phyloP scores from a whole-genome alignment of 1,284 basidiomycete species.

The Microbotryum saponariae region DNA sequence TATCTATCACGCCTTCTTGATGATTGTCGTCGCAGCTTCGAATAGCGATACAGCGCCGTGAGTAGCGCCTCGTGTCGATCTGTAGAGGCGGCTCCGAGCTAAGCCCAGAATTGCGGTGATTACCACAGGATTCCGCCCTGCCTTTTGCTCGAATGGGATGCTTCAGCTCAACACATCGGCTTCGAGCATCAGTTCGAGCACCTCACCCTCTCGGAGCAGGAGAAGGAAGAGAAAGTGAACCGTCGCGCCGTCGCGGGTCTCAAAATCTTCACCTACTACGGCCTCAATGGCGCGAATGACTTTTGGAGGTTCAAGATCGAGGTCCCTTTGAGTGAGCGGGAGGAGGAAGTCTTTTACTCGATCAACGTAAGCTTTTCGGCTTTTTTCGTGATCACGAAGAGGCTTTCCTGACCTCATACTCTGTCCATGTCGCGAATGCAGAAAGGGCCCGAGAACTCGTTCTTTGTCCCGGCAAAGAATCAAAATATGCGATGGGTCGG shows the following conservation, averaged over 20 bases:
- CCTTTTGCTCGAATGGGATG: conserved; percentile 68
- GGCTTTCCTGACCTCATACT: background rate
- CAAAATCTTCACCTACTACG: conserved; percentile 71
- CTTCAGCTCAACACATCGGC: conserved; percentile 21
- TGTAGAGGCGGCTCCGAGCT: no score
- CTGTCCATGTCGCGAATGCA: background rate
- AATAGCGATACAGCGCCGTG: no score
- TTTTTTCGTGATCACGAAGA: no score
- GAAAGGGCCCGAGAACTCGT: conserved; percentile 64
- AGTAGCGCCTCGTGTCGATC: no score
- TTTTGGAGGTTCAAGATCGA: conserved; percentile 93
- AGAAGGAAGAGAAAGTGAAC: conserved; percentile 18
- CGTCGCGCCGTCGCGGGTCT: conserved; percentile 51
- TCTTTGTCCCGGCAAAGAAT: conserved; percentile 69
- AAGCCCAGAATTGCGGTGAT: conserved; percentile 11
- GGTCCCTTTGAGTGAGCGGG: conserved; percentile 62
- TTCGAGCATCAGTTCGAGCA: conserved; percentile 21
- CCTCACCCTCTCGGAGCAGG: conserved; percentile 14
- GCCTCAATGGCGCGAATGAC: conserved; percentile 47
- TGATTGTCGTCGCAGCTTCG: conserved; percentile 38
- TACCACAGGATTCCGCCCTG: conserved; percentile 48
- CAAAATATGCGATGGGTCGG: conserved; percentile 74
- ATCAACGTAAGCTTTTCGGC: conserved; percentile 34
- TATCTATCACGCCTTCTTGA: conserved; percentile 63
- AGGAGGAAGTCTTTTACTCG: conserved; percentile 70